Evolutionary conservation across 306 rosid species (phyloP).

Genomic region (Vicia villosa): DNA sequence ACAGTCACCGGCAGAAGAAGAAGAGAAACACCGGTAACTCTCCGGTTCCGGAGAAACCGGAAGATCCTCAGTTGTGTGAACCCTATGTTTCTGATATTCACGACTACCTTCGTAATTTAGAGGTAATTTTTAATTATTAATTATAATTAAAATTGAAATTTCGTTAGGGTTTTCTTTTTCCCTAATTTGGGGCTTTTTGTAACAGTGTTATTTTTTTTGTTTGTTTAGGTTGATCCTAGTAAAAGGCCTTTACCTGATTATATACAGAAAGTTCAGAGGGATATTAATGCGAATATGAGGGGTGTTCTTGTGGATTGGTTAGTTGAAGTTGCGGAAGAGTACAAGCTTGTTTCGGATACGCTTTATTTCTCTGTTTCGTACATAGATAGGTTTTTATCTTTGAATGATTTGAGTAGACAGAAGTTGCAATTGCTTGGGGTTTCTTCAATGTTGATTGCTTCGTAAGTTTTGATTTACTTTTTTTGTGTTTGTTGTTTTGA

Average conservation of each 20-base stretch:
- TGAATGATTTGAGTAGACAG: constrained; percentile 47
- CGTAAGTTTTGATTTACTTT: constrained; percentile 52
- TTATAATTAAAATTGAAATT: not conserved
- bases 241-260: constrained; percentile 70
- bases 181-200: constrained; percentile 12
- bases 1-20: constrained; percentile 11
- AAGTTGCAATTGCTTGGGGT: constrained; percentile 76
- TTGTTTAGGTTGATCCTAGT: constrained; percentile 59
- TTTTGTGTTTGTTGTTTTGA: not conserved
- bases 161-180: constrained; percentile 10
- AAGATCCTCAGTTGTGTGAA: constrained; percentile 62
- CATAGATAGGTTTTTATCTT: constrained; percentile 69
- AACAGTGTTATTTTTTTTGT: not conserved
- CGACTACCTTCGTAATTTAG: constrained; percentile 67
- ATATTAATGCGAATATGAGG: constrained; percentile 71
- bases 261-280: constrained; percentile 67
- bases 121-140: constrained; percentile 45
- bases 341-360: constrained; percentile 75
- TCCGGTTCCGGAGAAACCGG: constrained; percentile 20
- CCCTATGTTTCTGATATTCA: constrained; percentile 73
- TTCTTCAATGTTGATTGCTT: constrained; percentile 79
- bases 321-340: constrained; percentile 90
- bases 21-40: constrained; percentile 19
- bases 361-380: constrained; percentile 61
- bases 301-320: constrained; percentile 89